A percentile compares a stretch with the other conserved stretches of the same genome.
These are phyloP conservation scores for Schoenoplectus triqueter DNA, from an alignment of 202 grass and related monocot species.

Conservation along the genomic window DNA sequence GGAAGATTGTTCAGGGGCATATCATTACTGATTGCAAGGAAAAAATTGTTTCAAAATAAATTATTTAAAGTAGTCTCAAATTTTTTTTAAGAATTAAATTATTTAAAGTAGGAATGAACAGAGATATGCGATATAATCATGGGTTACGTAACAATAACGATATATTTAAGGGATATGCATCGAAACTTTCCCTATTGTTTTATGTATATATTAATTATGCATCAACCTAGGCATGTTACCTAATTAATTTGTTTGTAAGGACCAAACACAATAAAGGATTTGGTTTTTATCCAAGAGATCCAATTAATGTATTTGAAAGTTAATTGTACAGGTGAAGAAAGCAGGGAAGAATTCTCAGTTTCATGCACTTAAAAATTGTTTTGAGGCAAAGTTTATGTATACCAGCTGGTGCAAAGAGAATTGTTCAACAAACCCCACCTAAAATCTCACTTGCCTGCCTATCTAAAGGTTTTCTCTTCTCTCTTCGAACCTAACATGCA, in stretches of 20 bases:
- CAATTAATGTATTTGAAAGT: background rate
- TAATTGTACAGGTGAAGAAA: background rate
- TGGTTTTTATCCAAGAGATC: background rate
- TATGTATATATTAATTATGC: background rate
- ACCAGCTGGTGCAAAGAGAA: conserved; percentile 38
- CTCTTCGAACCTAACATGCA: conserved; percentile 20
- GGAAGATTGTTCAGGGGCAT: no score
- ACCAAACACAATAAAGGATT: background rate
- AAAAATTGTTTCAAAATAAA: no score
- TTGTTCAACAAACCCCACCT: conserved; percentile 62
- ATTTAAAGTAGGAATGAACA: no score
- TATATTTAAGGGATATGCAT: background rate
- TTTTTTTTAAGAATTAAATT: no score
- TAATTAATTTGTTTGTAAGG: no score
- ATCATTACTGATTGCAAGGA: no score
- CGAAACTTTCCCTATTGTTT: background rate
- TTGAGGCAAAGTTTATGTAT: conserved; percentile 47
- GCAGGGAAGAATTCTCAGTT: background rate
- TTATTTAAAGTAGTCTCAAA: no score
- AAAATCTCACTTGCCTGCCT: conserved; percentile 43
- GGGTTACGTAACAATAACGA: background rate
- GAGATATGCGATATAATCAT: background rate
- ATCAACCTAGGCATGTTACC: no score
- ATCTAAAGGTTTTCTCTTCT: background rate
- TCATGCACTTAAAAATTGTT: conserved; percentile 2